Evolutionary conservation across 345 rosid species (phyloP), one percentile per base, ranked within the genome.

Genomic region (Stellera chamaejasme): DNA sequence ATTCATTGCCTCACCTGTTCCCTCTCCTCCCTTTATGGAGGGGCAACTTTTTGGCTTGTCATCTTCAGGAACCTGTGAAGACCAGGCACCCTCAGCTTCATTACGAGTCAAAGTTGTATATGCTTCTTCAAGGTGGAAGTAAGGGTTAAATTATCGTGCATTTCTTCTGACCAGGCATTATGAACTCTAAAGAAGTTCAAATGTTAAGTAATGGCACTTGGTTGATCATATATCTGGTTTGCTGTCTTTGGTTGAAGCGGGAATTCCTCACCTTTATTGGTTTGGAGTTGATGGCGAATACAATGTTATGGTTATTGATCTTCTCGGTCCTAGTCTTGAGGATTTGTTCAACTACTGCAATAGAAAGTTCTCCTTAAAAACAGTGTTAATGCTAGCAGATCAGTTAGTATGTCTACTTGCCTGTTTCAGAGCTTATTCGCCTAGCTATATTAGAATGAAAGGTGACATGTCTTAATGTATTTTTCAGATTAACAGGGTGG

Each of bases 71-170:
- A 77, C 65, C 90, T 73, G 93, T 67, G 70, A 84, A 89, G 90
- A 80, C 97, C 45, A 84, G 82, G 77, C 90, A 86, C 63, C 95
- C 95, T 59, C 97, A 86, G 69, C 90, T 90, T 68, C 92, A 82
- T 12, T 86, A 84, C 72, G 97, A 90, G 65, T 90, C 95, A 12
- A 90, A 84, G 76, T 55, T 90, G 66, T 90, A 90, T 70, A 77
- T 76, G 88, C 81, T 82, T 66, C 97, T 90, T 66, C 95, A 90
- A 66, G 97, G 97, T 69, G 97, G 93, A 65, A 87, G 97, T 90
- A 67, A 77, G 95, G 90, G 70, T 57, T 49, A 13, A 41, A 39
- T 54, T n/a, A 43, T 27, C 42, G 19, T 23, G 6, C 28, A 50
- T 51, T 55, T 3, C 28, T 53, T 45, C 10, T 13, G 3, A 48